A percentile compares a stretch with the other conserved stretches of the same genome.
phyloP scores from a whole-genome alignment of 305 asterid genomes.

The Salvia sclarea region DNA sequence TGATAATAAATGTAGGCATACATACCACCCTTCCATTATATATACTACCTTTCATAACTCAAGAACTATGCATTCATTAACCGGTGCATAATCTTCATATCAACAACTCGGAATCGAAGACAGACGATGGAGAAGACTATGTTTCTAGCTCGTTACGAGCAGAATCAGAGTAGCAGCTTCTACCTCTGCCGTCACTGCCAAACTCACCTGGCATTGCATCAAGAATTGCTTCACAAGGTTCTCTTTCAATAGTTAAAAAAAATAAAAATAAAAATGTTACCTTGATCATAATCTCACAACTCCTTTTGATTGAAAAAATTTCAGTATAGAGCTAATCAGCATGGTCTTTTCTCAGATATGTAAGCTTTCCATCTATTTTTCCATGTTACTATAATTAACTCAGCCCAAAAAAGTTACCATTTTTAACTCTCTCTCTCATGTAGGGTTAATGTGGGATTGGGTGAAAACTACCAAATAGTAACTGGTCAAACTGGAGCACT shows the following conservation, averaged over 20 bases:
- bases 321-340: not conserved
- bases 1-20: not conserved
- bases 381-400: not conserved
- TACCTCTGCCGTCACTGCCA: slow-evolving; percentile 30
- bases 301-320: not conserved
- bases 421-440: not conserved
- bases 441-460: slow-evolving; percentile 31
- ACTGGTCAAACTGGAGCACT: slow-evolving; percentile 13
- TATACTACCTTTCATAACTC: not conserved
- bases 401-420: not conserved
- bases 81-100: not conserved
- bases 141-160: slow-evolving; percentile 20
- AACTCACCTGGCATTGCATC: slow-evolving; percentile 28
- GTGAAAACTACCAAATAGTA: slow-evolving; percentile 13
- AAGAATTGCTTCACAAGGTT: slow-evolving; percentile 28
- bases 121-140: slow-evolving; percentile 15
- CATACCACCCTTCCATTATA: not conserved
- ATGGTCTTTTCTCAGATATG: slow-evolving; percentile 19
- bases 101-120: not conserved
- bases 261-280: too few species aligned
- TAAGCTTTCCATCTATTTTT: slow-evolving; percentile 22
- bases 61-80: not conserved
- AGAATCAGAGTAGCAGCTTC: slow-evolving; percentile 10
- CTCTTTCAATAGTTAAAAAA: not conserved
- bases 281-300: not conserved